Conservation (phyloP, 768 basidiomycete genomes). For the Boletus fagicola region DNA sequence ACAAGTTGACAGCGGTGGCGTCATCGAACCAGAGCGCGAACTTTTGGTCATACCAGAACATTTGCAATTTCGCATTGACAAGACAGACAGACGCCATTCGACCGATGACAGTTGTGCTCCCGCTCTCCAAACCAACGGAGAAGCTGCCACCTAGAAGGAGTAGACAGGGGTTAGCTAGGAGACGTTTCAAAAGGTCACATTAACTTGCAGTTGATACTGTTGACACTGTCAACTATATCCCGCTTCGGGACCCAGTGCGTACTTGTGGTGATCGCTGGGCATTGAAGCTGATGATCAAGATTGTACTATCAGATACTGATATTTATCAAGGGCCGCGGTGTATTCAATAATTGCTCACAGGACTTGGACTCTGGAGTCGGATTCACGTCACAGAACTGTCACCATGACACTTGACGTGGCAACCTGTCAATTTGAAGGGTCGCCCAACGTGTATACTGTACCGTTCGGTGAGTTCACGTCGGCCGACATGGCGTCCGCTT, state of each 20-base stretch:
- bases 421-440: neutral
- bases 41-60: neutral
- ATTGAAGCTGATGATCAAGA: neutral
- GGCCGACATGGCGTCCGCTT: neutral
- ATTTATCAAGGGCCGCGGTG: neutral
- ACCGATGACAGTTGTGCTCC: conserved; percentile 4
- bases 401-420: neutral
- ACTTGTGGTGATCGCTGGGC: neutral
- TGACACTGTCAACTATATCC: neutral
- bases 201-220: neutral
- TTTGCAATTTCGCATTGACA: conserved; percentile 1
- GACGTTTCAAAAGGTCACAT: neutral
- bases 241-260: neutral
- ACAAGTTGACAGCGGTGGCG: neutral
- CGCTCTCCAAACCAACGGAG: neutral
- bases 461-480: neutral
- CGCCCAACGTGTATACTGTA: neutral
- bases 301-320: neutral
- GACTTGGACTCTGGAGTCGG: neutral
- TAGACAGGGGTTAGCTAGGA: neutral
- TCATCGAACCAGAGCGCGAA: neutral
- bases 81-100: conserved; percentile 11
- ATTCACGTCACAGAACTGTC: neutral
- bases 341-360: neutral
- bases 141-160: conserved; percentile 4